These are phyloP conservation scores for Cutaneotrichosporon dermatis DNA, from an alignment of 1,284 basidiomycete species.

Conservation along the genomic window DNA sequence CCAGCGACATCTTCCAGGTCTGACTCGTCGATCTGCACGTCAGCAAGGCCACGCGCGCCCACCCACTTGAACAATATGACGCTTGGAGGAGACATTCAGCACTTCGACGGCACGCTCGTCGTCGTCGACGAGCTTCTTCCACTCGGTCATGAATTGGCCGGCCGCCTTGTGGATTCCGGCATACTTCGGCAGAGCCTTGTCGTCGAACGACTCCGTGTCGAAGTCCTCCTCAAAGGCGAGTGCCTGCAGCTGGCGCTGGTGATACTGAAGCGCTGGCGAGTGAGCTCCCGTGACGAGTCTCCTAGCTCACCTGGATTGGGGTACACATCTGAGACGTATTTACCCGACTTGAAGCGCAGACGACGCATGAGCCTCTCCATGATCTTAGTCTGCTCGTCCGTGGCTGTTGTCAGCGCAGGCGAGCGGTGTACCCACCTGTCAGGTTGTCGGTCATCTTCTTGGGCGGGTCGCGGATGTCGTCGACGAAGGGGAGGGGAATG, in stretches of 20 bases:
- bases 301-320: constrained; percentile 78
- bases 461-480: constrained; percentile 81
- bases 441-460: constrained; percentile 46
- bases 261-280: constrained; percentile 60
- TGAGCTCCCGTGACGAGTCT: constrained; percentile 4
- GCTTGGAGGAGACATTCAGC: constrained; percentile 24
- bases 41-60: neutral
- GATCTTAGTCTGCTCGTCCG: constrained; percentile 61
- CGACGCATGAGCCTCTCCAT: constrained; percentile 75
- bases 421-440: constrained; percentile 57
- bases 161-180: constrained; percentile 77
- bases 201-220: constrained; percentile 67
- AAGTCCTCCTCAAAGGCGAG: constrained; percentile 85
- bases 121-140: constrained; percentile 64
- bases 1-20: constrained; percentile 62
- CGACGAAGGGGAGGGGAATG: constrained; percentile 84
- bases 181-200: constrained; percentile 73
- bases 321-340: constrained; percentile 81
- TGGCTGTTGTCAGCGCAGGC: constrained; percentile 53
- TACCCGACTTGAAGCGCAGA: constrained; percentile 68
- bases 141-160: constrained; percentile 66
- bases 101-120: constrained; percentile 58
- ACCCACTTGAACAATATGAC: constrained; percentile 17
- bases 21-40: constrained; percentile 62
- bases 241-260: constrained; percentile 85